Evolutionary conservation across 2,329 filamentous ascomycete species (phyloP).

Genomic region (Alternaria angustiovoidea): DNA sequence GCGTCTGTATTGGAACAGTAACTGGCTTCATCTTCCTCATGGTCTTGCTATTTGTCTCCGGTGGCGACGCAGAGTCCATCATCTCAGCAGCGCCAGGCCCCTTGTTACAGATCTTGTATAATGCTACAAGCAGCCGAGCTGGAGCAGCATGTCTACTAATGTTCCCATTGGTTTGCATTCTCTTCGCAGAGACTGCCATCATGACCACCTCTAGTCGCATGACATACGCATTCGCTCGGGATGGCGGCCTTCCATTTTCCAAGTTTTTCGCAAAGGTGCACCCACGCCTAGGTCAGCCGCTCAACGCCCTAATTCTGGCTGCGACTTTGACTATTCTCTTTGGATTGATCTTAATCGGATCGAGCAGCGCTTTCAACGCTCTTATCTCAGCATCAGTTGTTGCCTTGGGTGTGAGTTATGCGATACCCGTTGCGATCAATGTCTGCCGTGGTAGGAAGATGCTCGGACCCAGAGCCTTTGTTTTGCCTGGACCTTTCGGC

Average conservation of each 20-base stretch:
- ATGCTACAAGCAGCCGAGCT: conserved; percentile 68
- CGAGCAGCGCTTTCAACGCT: conserved; percentile 72
- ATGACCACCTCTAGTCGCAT: conserved; percentile 73
- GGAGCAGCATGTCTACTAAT: conserved; percentile 72
- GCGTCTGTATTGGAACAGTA: conserved; percentile 68
- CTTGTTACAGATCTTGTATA: conserved; percentile 68
- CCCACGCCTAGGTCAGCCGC: conserved; percentile 66
- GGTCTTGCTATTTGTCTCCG: conserved; percentile 70
- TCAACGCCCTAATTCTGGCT: conserved; percentile 71
- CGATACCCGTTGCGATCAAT: conserved; percentile 76
- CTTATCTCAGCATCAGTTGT: conserved; percentile 77
- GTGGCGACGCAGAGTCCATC: conserved; percentile 62
- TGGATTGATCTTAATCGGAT: conserved; percentile 74
- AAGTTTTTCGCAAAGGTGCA: conserved; percentile 69
- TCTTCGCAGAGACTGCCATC: conserved; percentile 70
- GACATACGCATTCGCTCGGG: conserved; percentile 72
- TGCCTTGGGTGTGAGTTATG: conserved; percentile 75
- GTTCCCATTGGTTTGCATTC: conserved; percentile 69
- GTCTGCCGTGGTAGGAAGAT: conserved; percentile 70
- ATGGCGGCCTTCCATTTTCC: conserved; percentile 72
- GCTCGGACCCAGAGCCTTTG: conserved; percentile 68
- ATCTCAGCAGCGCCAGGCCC: conserved; percentile 66
- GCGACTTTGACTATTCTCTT: conserved; percentile 70
- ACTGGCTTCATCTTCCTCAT: conserved; percentile 70
- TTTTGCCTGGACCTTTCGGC: conserved; percentile 62